Evolutionary conservation across 139 green algal genomes (phyloP), one percentile per base, ranked within the genome.

Genomic region (Spirogloea muscicola): DNA sequence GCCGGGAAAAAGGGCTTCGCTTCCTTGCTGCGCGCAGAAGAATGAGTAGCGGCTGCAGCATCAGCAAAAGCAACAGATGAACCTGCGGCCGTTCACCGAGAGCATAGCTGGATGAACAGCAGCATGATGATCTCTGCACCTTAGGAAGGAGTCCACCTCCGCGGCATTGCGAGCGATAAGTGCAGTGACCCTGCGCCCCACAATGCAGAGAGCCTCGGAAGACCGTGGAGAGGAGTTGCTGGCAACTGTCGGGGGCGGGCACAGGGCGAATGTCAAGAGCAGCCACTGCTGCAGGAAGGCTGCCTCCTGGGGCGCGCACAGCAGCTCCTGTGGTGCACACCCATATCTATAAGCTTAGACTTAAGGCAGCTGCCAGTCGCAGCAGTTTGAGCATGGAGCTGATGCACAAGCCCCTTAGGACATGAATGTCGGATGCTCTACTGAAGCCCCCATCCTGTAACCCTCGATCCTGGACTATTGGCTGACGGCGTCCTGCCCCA

Each of bases 1-100:
- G 3, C 40, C 36, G 63, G 63, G 49, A 65, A 72, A 33, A 72
- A 72, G 37, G 63, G 63, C 37, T 64, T 72, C 18, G 63, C 63
- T 25, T 72, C 63, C 31, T n/a, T 27, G 5, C 63, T 69, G 59
- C 41, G 25, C 31, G 41, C 7, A 44, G 31, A 58, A 42, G 6
- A 44, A 69, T 4, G 16, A 10, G 13, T 57, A 65, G 29, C 16
- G 57, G 31, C 16, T 65, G 29, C 31, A 41, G 10, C 57, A 65
- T 10, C 10, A 41, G 57, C 10, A 16, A 38, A 65, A 38, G 16
- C 29, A 13, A 65, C 13, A 38, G 13, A 38, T n/a, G 31, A 57
- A n/a, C 13, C 16, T 16, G 18, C 29, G 10, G 10, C 13, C 27
- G 13, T 51, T 64, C 55, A 41, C 10, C 55, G 18, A 64, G 13